These are phyloP conservation scores for Lepidium aucheri DNA, from an alignment of 345 rosid species.

Conservation along the genomic window DNA sequence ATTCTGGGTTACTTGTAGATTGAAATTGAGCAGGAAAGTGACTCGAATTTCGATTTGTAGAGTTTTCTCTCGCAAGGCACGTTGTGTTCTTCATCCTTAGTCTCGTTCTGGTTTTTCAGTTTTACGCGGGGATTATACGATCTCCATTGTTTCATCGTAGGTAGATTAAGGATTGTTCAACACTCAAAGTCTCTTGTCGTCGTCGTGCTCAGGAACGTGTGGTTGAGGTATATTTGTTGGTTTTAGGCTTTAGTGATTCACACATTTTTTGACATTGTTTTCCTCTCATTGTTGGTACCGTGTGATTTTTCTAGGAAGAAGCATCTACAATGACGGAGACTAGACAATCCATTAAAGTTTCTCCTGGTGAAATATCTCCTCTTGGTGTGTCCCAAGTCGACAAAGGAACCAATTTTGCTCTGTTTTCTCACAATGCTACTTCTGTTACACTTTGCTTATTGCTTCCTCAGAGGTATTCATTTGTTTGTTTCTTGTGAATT, in stretches of 20 bases:
- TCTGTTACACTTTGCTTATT: conserved; percentile 73
- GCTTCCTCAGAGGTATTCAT: conserved; percentile 51
- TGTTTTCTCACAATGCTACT: conserved; percentile 79
- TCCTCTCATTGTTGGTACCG: neutral
- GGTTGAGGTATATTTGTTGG: conserved; percentile 41
- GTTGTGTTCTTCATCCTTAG: conserved; percentile 13
- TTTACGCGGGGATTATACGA: neutral
- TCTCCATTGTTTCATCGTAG: conserved; percentile 18
- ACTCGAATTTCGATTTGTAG: conserved; percentile 19
- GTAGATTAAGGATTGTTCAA: conserved; percentile 35
- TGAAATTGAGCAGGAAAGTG: conserved; percentile 37
- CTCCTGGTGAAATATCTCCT: conserved; percentile 69
- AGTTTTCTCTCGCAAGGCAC: conserved; percentile 41
- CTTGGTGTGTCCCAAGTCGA: conserved; percentile 73
- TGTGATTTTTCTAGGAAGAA: conserved; percentile 37
- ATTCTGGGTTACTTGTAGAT: conserved; percentile 26
- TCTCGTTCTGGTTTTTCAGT: neutral
- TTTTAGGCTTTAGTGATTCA: neutral
- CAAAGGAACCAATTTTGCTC: conserved; percentile 73
- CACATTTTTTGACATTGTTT: neutral
- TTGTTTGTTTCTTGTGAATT: neutral
- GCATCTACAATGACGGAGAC: conserved; percentile 35
- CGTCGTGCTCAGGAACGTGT: conserved; percentile 47
- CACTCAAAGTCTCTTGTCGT: conserved; percentile 35
- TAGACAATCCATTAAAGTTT: conserved; percentile 34